These are phyloP conservation scores for Lepidopterella palustris DNA, from an alignment of 495 filamentous ascomycete species.

Conservation along the genomic window DNA sequence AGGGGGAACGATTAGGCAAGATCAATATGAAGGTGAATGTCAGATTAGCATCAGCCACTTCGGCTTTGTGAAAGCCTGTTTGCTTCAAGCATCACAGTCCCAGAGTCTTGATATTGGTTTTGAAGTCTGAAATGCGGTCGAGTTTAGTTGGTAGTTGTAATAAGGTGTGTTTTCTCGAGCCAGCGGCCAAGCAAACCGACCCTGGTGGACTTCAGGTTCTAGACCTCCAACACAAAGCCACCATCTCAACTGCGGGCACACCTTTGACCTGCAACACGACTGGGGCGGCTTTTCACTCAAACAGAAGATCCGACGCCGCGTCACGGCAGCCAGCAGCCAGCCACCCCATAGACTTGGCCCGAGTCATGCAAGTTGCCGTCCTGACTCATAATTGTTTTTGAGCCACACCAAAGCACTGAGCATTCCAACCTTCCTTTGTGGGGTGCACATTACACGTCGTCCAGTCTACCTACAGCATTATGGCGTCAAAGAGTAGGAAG, in stretches of 20 bases:
- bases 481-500: slow-evolving; percentile 53
- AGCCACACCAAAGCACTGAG: background rate
- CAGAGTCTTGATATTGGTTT: no score
- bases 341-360: background rate
- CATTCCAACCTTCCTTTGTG: background rate
- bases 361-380: background rate
- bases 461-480: slow-evolving; percentile 7
- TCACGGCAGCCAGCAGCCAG: background rate
- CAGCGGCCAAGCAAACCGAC: no score
- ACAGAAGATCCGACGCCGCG: background rate
- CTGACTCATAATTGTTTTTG: background rate
- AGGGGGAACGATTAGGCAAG: background rate
- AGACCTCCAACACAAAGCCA: slow-evolving; percentile 4
- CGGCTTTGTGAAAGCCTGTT: background rate
- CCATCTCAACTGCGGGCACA: background rate
- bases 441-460: background rate
- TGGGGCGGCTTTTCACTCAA: background rate
- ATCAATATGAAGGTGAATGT: background rate
- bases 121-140: background rate
- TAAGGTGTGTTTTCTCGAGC: slow-evolving; percentile 2
- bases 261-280: background rate
- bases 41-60: background rate
- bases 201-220: background rate
- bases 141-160: background rate
- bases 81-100: no score